Evolutionary conservation across 805 yeast genomes (phyloP).

Genomic region (Wickerhamiella parazyma): DNA sequence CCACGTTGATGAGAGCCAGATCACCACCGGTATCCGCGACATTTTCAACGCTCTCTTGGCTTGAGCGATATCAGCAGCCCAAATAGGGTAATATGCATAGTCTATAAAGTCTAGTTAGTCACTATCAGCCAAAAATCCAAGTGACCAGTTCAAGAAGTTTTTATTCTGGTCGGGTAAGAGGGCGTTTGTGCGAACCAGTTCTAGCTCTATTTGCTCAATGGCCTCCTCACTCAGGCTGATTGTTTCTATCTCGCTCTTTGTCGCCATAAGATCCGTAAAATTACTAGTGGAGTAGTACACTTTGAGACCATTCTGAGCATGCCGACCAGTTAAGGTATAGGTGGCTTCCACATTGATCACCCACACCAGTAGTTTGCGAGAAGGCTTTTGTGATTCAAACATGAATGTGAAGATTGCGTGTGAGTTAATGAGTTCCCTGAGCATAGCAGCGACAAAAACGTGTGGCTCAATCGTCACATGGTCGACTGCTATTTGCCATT

Average conservation of each 20-base stretch:
- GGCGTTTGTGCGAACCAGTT: conserved; percentile 23
- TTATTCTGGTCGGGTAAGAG: conserved; percentile 27
- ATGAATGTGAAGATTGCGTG: conserved; percentile 24
- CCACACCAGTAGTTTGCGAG: conserved; percentile 28
- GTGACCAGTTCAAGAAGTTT: conserved; percentile 22
- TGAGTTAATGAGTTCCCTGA: conserved; percentile 22
- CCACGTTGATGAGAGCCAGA: background rate
- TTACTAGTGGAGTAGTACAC: conserved; percentile 31
- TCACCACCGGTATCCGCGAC: conserved; percentile 4
- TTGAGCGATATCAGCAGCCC: background rate
- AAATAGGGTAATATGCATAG: background rate
- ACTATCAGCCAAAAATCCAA: conserved; percentile 18
- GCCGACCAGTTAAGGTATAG: conserved; percentile 18
- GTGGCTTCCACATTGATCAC: conserved; percentile 35
- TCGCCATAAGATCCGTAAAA: conserved; percentile 22
- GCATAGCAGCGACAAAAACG: conserved; percentile 15
- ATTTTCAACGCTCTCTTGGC: background rate
- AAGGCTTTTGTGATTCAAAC: conserved; percentile 7
- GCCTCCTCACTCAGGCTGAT: conserved; percentile 27
- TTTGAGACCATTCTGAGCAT: conserved; percentile 29
- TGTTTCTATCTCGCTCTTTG: conserved; percentile 31
- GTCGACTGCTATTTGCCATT: conserved; percentile 40
- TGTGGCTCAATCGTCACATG: conserved; percentile 13
- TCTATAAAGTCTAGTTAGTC: background rate
- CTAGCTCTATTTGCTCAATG: conserved; percentile 21